phyloP scores from a whole-genome alignment of 768 basidiomycete species.

The Hortiboletus campestris region DNA sequence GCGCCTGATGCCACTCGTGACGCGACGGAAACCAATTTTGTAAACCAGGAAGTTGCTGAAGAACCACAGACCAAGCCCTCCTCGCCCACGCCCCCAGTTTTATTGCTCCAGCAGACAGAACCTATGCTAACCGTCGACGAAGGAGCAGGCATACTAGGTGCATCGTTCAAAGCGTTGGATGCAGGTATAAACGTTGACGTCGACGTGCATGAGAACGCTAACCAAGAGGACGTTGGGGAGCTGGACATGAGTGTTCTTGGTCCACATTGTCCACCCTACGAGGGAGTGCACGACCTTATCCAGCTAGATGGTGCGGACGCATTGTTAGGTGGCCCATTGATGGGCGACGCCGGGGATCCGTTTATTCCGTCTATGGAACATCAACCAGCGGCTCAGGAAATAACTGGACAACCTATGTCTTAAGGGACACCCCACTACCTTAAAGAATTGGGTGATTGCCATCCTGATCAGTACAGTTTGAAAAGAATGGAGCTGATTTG shows the following conservation, averaged over 20 bases:
- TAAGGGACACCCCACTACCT: not conserved
- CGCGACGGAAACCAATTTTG: constrained; percentile 36
- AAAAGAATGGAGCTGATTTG: constrained; percentile 2
- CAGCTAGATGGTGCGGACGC: constrained; percentile 54
- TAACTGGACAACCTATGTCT: constrained; percentile 8
- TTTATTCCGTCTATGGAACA: constrained; percentile 41
- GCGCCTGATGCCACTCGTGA: constrained; percentile 41
- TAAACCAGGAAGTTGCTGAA: constrained; percentile 39
- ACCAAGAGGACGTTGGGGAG: constrained; percentile 40
- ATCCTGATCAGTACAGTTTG: not conserved
- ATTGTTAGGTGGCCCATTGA: constrained; percentile 57
- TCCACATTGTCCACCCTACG: constrained; percentile 61
- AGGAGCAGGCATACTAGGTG: constrained; percentile 46
- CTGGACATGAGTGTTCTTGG: constrained; percentile 66
- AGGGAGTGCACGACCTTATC: constrained; percentile 50
- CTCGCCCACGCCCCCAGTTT: constrained; percentile 65
- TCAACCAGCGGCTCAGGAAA: constrained; percentile 12
- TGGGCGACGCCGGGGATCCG: constrained; percentile 61
- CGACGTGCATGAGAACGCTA: constrained; percentile 33
- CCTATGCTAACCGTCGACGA: constrained; percentile 41
- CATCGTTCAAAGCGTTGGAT: constrained; percentile 56
- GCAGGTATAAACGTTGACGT: constrained; percentile 43
- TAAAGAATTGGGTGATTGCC: constrained; percentile 5
- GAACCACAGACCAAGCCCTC: constrained; percentile 61
- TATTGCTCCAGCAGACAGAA: constrained; percentile 49